Conservation (phyloP, 805 yeast species). For the Yarrowia keelungensis region DNA sequence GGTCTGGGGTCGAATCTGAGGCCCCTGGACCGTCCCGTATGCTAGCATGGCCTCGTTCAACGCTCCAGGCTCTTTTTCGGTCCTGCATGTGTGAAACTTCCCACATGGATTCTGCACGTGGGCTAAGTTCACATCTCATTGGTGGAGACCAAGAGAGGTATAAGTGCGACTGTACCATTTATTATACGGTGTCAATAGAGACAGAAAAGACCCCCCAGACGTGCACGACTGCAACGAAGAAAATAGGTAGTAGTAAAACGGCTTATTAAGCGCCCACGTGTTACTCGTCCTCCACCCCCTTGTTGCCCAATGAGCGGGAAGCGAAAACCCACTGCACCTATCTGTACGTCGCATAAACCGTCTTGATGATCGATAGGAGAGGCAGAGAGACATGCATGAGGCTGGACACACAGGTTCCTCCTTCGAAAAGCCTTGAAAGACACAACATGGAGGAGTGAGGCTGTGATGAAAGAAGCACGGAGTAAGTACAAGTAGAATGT, state of each 20-base stretch:
- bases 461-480: too few species aligned
- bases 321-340: conserved; percentile 4
- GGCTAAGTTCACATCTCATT: conserved; percentile 28
- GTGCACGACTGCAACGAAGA: not conserved
- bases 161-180: not conserved
- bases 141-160: not conserved
- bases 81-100: conserved; percentile 35
- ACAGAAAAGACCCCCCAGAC: not conserved
- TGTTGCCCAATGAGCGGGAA: conserved; percentile 8
- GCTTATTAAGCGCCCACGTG: too few species aligned
- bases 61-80: not conserved
- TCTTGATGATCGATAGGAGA: not conserved
- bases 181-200: conserved; percentile 3
- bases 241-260: not conserved
- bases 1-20: too few species aligned
- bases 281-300: not conserved
- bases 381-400: too few species aligned
- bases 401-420: too few species aligned
- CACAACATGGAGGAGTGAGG: too few species aligned
- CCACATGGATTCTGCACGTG: conserved; percentile 39
- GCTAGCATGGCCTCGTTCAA: not conserved
- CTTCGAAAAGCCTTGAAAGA: too few species aligned
- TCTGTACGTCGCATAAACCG: conserved; percentile 26
- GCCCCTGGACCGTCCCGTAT: too few species aligned
- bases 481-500: too few species aligned